Evolutionary conservation across 768 basidiomycete species (phyloP).

Genomic region (Leccinum incarnatum): DNA sequence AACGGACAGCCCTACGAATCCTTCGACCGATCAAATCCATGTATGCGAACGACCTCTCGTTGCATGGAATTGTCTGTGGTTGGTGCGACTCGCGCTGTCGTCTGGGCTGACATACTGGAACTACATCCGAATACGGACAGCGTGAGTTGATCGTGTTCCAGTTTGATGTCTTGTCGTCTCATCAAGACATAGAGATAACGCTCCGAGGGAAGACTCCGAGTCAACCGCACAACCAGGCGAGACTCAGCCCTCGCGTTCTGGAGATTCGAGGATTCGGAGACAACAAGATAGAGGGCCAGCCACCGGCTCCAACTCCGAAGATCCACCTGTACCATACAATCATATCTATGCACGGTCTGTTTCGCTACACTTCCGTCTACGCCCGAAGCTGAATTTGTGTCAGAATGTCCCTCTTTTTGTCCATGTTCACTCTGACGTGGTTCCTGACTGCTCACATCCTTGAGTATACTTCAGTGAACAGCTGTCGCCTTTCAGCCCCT

Average conservation of each 20-base stretch:
- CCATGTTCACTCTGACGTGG: constrained; percentile 75
- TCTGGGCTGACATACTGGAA: constrained; percentile 55
- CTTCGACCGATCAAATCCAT: constrained; percentile 49
- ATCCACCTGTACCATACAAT: constrained; percentile 24
- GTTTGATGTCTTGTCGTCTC: constrained; percentile 3
- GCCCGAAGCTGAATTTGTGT: constrained; percentile 16
- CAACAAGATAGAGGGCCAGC: constrained; percentile 22
- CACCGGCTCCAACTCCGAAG: constrained; percentile 22
- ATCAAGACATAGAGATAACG: constrained; percentile 20
- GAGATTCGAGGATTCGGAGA: constrained; percentile 17
- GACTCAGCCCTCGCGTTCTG: constrained; percentile 6
- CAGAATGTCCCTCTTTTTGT: constrained; percentile 59
- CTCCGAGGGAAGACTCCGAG: constrained; percentile 30
- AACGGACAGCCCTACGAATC: constrained; percentile 43
- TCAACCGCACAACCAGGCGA: constrained; percentile 27
- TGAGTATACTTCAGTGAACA: constrained; percentile 70
- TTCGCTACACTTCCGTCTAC: background rate
- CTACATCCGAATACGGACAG: constrained; percentile 38
- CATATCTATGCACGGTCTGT: constrained; percentile 31
- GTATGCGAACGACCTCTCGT: constrained; percentile 67
- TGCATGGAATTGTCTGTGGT: constrained; percentile 65
- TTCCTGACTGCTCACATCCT: constrained; percentile 80
- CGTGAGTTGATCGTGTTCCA: constrained; percentile 20
- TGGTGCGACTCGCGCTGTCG: constrained; percentile 50
- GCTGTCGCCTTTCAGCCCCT: constrained; percentile 71